Conservation (phyloP, 495 filamentous ascomycete species). For the Tuber brumale region DNA sequence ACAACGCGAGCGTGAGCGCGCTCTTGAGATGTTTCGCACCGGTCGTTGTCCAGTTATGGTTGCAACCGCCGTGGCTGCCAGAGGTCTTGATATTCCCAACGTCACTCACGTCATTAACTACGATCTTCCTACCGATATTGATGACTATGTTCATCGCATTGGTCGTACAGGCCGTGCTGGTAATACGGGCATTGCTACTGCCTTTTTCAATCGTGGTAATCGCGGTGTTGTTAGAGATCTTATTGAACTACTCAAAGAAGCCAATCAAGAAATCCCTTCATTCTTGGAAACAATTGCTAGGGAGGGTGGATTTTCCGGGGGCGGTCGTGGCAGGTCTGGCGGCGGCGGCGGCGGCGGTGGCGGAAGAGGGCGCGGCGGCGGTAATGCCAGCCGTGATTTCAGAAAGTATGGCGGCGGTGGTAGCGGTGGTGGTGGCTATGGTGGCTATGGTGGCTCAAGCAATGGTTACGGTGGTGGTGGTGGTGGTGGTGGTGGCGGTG, state of each 20-base stretch:
- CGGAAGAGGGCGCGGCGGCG: conserved; percentile 56
- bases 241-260: conserved; percentile 92
- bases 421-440: conserved; percentile 44
- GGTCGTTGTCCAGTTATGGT: conserved; percentile 92
- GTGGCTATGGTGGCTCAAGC: conserved; percentile 49
- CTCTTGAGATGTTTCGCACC: conserved; percentile 93
- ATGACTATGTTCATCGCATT: conserved; percentile 98
- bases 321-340: conserved; percentile 54
- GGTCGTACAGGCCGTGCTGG: conserved; percentile 99
- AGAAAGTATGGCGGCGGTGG: conserved; percentile 65
- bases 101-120: conserved; percentile 99
- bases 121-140: conserved; percentile 95
- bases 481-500: conserved; percentile 49
- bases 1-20: conserved; percentile 96
- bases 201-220: conserved; percentile 99
- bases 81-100: conserved; percentile 94
- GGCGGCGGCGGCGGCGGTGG: conserved; percentile 46
- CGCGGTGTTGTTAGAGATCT: conserved; percentile 92
- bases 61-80: conserved; percentile 92
- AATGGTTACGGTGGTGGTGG: conserved; percentile 43
- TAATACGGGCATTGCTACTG: conserved; percentile 96
- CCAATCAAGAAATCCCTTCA: conserved; percentile 87
- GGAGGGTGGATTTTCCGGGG: conserved; percentile 72
- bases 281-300: conserved; percentile 97
- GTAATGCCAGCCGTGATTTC: conserved; percentile 75